A percentile compares a stretch with the other conserved stretches of the same genome.
Evolutionary conservation across 2,329 filamentous ascomycete genomes (phyloP).

Genomic region (Claviceps pazoutovae): DNA sequence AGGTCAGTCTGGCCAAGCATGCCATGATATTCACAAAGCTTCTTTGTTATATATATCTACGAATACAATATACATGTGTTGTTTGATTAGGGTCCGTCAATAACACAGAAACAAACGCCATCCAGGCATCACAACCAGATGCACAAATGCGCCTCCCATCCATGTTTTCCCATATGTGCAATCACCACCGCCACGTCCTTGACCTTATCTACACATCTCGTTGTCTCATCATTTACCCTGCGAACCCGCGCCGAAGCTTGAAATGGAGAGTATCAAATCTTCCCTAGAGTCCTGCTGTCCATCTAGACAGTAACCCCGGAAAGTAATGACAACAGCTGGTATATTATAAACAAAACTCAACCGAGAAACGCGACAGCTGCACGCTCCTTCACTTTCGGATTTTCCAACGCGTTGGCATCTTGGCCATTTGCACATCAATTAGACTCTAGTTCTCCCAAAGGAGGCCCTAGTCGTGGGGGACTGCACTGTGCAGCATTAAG

Average conservation of each 20-base stretch:
- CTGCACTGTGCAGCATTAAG: neutral
- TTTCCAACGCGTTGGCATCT: too few relatives aligned
- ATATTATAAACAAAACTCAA: neutral
- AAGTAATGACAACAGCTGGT: neutral
- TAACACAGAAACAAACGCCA: constrained; percentile 9
- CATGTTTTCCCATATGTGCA: neutral
- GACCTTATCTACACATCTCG: neutral
- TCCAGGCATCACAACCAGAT: constrained; percentile 19
- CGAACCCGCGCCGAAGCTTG: neutral
- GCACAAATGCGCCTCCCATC: constrained; percentile 9
- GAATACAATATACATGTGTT: neutral
- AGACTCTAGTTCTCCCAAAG: too few relatives aligned
- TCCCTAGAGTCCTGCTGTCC: neutral
- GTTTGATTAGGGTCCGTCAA: neutral
- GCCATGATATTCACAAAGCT: neutral
- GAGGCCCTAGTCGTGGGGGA: too few relatives aligned
- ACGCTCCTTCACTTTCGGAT: too few relatives aligned
- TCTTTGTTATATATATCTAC: constrained; percentile 1
- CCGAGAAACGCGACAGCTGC: neutral
- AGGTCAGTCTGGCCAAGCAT: neutral
- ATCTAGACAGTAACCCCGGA: neutral
- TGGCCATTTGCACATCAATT: too few relatives aligned
- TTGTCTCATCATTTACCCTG: constrained; percentile 1
- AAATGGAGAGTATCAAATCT: neutral
- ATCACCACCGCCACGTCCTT: neutral